Conservation (phyloP, 106 monocot genomes). For the Agapanthus africanus region DNA sequence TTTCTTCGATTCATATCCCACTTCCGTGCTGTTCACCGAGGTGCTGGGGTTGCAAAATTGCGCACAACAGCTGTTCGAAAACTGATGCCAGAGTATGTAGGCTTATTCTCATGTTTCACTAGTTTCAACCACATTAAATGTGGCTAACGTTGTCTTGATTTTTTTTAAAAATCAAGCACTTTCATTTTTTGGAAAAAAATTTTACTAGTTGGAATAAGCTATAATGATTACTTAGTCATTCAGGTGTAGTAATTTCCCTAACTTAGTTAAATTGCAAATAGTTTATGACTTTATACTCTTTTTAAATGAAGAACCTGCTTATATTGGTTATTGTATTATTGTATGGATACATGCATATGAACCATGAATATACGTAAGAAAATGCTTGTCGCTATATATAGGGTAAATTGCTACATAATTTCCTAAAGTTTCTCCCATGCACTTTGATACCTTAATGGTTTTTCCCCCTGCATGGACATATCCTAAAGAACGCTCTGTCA, state of each 20-base stretch:
- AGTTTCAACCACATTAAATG: not conserved
- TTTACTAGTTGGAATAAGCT: not conserved
- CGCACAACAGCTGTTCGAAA: slow-evolving; percentile 84
- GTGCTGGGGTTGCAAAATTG: slow-evolving; percentile 86
- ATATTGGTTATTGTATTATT: not conserved
- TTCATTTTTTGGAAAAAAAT: not conserved
- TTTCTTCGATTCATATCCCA: slow-evolving; percentile 78
- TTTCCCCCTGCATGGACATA: too few relatives aligned
- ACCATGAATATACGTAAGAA: not conserved
- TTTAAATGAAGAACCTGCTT: too few relatives aligned
- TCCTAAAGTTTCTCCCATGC: too few relatives aligned
- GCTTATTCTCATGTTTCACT: slow-evolving; percentile 4
- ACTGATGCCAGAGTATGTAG: slow-evolving; percentile 92
- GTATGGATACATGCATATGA: not conserved
- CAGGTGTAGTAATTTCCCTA: not conserved
- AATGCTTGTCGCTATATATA: too few relatives aligned
- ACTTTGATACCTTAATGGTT: too few relatives aligned
- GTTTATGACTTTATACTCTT: too few relatives aligned
- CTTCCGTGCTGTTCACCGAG: slow-evolving; percentile 92
- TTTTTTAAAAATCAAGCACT: not conserved
- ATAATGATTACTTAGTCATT: not conserved
- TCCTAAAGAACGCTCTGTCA: too few relatives aligned
- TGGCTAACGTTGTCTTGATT: not conserved
- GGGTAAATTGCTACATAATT: too few relatives aligned
- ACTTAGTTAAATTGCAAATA: not conserved